phyloP scores from a whole-genome alignment of 768 basidiomycete genomes.

The Phanerochaete sordida region DNA sequence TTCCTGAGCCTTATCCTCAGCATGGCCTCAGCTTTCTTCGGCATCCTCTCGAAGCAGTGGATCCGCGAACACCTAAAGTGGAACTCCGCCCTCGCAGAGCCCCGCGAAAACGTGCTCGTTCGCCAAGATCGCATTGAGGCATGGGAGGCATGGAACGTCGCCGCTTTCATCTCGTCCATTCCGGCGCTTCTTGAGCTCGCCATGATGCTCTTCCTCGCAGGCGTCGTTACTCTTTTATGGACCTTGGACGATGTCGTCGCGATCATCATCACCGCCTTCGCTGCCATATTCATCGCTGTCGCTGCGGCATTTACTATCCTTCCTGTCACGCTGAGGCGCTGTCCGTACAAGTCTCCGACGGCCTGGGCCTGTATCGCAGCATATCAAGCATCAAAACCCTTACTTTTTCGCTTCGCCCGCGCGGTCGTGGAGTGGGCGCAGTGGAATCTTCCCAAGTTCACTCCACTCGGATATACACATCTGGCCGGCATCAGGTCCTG shows the following conservation, averaged over 20 bases:
- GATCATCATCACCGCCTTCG: not conserved
- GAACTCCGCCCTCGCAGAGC: not conserved
- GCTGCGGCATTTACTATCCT: not conserved
- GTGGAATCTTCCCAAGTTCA: not conserved
- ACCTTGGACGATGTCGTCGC: slow-evolving; percentile 2
- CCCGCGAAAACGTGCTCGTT: slow-evolving; percentile 1
- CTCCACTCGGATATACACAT: too few relatives aligned
- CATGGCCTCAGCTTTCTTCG: not conserved
- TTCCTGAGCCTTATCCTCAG: slow-evolving; percentile 4
- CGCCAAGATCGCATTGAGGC: slow-evolving; percentile 3
- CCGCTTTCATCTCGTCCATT: not conserved
- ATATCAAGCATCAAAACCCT: not conserved
- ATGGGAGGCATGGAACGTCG: not conserved
- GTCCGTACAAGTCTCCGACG: slow-evolving; percentile 9
- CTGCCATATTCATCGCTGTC: not conserved
- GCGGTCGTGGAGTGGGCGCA: too few relatives aligned
- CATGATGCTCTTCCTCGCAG: slow-evolving; percentile 3
- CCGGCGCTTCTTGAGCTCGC: slow-evolving; percentile 3
- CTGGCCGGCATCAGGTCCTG: too few relatives aligned
- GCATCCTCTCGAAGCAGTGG: slow-evolving; percentile 7
- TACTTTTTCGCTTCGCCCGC: not conserved
- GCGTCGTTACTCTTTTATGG: slow-evolving; percentile 2
- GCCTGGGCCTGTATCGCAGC: not conserved
- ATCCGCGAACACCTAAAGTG: slow-evolving; percentile 2
- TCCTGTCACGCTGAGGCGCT: not conserved